A percentile compares a stretch with the other conserved stretches of the same genome.
Evolutionary conservation across 2,329 filamentous ascomycete genomes (phyloP).

Genomic region (Phoma sp.): DNA sequence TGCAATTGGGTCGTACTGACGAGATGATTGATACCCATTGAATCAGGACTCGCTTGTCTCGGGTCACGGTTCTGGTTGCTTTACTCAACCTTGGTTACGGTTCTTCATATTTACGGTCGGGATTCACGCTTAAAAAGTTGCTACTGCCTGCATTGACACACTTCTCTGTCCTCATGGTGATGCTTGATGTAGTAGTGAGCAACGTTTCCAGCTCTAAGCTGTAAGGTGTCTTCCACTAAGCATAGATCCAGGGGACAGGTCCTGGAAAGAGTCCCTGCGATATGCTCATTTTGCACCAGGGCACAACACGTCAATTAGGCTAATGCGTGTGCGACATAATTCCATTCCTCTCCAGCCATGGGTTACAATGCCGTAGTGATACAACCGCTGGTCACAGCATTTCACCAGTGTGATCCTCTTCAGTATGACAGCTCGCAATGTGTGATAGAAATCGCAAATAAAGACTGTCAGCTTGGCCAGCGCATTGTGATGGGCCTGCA

Average conservation of each 20-base stretch:
- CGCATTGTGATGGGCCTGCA: constrained; percentile 34
- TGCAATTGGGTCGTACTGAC: constrained; percentile 40
- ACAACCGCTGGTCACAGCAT: background rate
- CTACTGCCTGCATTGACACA: constrained; percentile 1
- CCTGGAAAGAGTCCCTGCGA: background rate
- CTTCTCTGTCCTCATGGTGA: background rate
- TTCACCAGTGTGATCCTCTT: background rate
- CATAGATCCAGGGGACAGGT: background rate
- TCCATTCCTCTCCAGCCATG: background rate
- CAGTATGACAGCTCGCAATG: constrained; percentile 1
- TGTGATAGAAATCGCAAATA: background rate
- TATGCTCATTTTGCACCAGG: background rate
- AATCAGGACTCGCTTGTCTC: constrained; percentile 45
- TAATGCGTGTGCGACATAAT: constrained; percentile 1
- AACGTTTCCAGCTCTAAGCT: background rate
- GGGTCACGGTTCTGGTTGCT: constrained; percentile 27
- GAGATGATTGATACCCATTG: constrained; percentile 50
- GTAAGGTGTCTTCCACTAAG: background rate
- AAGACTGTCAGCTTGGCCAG: constrained; percentile 19
- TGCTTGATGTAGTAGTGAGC: background rate
- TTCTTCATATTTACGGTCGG: constrained; percentile 17
- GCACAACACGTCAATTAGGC: background rate
- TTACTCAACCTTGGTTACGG: constrained; percentile 26
- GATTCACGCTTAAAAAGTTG: constrained; percentile 21
- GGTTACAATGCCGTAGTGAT: background rate